Percentiles rank a stretch among this genome's conserved stretches.
Conservation (phyloP, 768 basidiomycete genomes). For the Tulasnella sp. region DNA sequence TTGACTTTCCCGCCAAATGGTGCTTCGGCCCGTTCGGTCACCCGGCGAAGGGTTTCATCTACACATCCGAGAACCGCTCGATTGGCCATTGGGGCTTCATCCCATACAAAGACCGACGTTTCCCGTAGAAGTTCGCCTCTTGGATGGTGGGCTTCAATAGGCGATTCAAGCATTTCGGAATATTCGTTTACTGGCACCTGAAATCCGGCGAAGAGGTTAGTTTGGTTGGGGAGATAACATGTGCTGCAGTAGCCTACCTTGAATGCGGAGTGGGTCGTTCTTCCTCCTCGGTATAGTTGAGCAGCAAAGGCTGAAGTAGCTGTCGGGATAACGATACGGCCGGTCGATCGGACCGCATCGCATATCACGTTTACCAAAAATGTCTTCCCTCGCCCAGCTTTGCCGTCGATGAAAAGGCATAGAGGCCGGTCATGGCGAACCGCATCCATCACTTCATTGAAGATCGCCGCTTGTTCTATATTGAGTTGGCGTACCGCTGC, state of each 20-base stretch:
- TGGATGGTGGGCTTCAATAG: constrained; percentile 34
- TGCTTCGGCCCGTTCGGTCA: constrained; percentile 32
- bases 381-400: constrained; percentile 45
- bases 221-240: no score
- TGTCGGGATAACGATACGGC: constrained; percentile 38
- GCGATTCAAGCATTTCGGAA: constrained; percentile 36
- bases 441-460: constrained; percentile 26
- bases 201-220: no score
- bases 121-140: constrained; percentile 38
- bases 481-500: neutral
- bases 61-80: constrained; percentile 38
- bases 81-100: constrained; percentile 46
- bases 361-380: constrained; percentile 39
- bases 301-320: constrained; percentile 44
- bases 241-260: constrained; percentile 34
- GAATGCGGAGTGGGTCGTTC: constrained; percentile 23
- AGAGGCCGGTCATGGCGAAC: constrained; percentile 28
- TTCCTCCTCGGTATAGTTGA: constrained; percentile 35
- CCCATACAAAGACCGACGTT: constrained; percentile 40
- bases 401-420: constrained; percentile 41
- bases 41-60: constrained; percentile 36
- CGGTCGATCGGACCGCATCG: constrained; percentile 34
- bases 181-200: constrained; percentile 32
- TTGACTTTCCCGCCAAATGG: constrained; percentile 42
- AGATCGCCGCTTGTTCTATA: neutral